phyloP scores from a whole-genome alignment of 805 yeast genomes.

The Lachancea waltii region DNA sequence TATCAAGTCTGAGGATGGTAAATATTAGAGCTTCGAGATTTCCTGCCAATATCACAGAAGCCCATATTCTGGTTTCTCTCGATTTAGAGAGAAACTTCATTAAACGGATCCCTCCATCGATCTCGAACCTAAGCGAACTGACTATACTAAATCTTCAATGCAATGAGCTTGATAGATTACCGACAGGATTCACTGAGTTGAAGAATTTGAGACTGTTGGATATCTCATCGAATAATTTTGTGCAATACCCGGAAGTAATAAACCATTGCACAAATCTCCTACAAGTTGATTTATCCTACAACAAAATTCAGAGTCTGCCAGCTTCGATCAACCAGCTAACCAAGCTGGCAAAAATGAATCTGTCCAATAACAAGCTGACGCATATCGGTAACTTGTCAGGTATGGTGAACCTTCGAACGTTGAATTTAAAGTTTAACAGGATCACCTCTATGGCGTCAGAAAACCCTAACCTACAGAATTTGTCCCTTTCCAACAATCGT shows the following conservation, averaged over 20 bases:
- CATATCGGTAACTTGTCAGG: conserved; percentile 40
- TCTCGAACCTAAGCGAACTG: conserved; percentile 48
- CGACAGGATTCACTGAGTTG: conserved; percentile 52
- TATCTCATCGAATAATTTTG: conserved; percentile 71
- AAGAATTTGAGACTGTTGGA: conserved; percentile 54
- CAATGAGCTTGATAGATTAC: conserved; percentile 61
- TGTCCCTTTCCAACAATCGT: conserved; percentile 67
- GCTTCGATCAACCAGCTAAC: conserved; percentile 49
- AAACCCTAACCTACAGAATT: conserved; percentile 59
- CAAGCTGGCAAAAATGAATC: conserved; percentile 59
- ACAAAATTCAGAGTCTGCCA: conserved; percentile 59
- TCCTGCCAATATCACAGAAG: conserved; percentile 67
- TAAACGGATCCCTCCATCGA: conserved; percentile 50
- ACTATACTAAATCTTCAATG: conserved; percentile 63
- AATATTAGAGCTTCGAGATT: conserved; percentile 67
- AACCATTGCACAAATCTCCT: conserved; percentile 51
- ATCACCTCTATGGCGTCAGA: conserved; percentile 35
- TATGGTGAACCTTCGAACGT: conserved; percentile 52
- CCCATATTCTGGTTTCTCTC: conserved; percentile 56
- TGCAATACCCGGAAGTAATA: conserved; percentile 57
- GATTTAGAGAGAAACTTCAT: conserved; percentile 77
- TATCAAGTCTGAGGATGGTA: conserved; percentile 60
- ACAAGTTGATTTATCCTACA: conserved; percentile 77
- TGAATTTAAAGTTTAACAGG: conserved; percentile 73
- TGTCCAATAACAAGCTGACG: conserved; percentile 63